Evolutionary conservation across 1,284 basidiomycete species (phyloP).

Genomic region (Melanopsichium pennsylvanicum): DNA sequence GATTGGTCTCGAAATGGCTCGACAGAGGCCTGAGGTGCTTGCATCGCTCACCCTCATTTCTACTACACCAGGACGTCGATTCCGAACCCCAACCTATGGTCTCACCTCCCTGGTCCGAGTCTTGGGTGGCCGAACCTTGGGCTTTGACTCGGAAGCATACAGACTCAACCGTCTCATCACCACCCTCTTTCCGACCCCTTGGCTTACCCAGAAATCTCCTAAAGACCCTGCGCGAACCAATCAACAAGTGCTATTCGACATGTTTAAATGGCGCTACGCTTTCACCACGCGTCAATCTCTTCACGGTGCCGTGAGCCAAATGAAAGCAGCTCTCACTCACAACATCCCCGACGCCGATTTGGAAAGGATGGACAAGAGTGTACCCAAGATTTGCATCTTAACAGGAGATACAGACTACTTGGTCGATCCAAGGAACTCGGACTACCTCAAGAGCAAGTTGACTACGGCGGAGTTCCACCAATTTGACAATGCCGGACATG

Average conservation of each 20-base stretch:
- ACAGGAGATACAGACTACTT: constrained; percentile 79
- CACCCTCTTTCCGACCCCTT: constrained; percentile 73
- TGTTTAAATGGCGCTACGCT: constrained; percentile 71
- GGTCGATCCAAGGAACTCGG: constrained; percentile 72
- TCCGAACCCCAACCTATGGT: constrained; percentile 34
- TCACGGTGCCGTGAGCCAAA: constrained; percentile 77
- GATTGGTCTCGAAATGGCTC: constrained; percentile 71
- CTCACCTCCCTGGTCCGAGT: constrained; percentile 66
- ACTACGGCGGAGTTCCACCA: constrained; percentile 74
- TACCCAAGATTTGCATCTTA: constrained; percentile 74
- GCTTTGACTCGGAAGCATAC: constrained; percentile 70
- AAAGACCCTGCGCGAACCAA: constrained; percentile 40
- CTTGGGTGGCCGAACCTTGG: constrained; percentile 68
- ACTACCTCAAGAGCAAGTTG: constrained; percentile 73
- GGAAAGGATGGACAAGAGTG: constrained; percentile 70
- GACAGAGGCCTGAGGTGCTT: constrained; percentile 33
- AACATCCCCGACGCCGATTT: constrained; percentile 72
- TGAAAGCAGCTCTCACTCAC: constrained; percentile 77
- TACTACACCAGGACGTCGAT: constrained; percentile 53
- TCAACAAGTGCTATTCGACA: constrained; percentile 46
- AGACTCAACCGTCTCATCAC: constrained; percentile 72
- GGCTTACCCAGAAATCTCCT: constrained; percentile 67
- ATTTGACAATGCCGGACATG: constrained; percentile 77
- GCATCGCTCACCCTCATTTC: constrained; percentile 52
- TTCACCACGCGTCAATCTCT: constrained; percentile 73